Percentiles rank a stretch among this genome's conserved stretches.
These are phyloP conservation scores for Fusarium sp. DNA, from an alignment of 2,329 filamentous ascomycete species.

Conservation along the genomic window DNA sequence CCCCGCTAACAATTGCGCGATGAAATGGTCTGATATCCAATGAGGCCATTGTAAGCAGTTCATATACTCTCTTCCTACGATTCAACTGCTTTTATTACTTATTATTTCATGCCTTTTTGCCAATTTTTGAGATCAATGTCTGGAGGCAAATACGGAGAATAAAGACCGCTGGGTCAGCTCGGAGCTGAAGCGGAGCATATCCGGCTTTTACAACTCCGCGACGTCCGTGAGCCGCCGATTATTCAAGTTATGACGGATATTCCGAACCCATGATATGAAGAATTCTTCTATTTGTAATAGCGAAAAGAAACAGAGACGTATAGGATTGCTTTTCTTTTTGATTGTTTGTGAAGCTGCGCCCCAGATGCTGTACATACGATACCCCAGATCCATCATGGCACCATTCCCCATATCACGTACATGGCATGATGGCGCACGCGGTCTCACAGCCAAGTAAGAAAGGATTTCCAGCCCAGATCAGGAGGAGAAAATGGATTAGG, in stretches of 20 bases:
- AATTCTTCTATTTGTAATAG: background rate
- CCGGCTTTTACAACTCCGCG: conserved; percentile 25
- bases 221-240: conserved; percentile 26
- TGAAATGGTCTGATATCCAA: conserved; percentile 38
- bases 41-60: background rate
- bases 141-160: conserved; percentile 25
- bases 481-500: background rate
- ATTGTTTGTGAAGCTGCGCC: background rate
- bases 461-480: background rate
- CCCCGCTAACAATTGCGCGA: conserved; percentile 29
- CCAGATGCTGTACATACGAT: background rate
- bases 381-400: conserved; percentile 32
- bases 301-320: fast-evolving
- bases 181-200: conserved; percentile 38
- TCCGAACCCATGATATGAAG: conserved; percentile 4
- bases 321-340: background rate
- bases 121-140: conserved; percentile 4
- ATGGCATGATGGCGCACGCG: conserved; percentile 30
- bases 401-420: conserved; percentile 15
- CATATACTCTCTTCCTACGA: background rate
- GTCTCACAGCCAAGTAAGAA: background rate
- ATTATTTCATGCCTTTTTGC: conserved; percentile 1
- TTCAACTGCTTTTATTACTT: background rate
- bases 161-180: conserved; percentile 22
- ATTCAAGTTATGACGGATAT: background rate